Evolutionary conservation across 805 yeast species (phyloP), one percentile per base, ranked within the genome.

Genomic region (Candida nonsorbophila): DNA sequence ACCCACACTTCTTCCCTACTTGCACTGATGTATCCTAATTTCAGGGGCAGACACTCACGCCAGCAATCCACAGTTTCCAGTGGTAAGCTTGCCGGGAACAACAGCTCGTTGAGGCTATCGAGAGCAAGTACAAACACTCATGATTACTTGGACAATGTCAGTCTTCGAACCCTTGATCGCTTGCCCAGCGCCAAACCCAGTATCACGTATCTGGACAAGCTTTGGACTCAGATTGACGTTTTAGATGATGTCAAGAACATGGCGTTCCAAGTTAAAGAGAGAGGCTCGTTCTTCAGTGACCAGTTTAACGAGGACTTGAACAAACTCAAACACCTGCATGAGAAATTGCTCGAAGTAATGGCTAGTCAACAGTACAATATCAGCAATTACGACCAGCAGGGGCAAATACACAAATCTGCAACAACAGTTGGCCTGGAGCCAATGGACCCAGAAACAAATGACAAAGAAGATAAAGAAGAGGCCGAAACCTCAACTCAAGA

Each of bases 151-250:
- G 43, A 39, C 15, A 34, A 34, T 14, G 40, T 34, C 13, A 39
- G 44, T 38, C 20, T 45, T 12, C 27, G 58, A 20, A 46, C 62
- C 3, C 37, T 53, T 11, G 84, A 79, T 46, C 62, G 62, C 37
- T 52, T 77, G 3, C 72, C 78, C 7, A 58, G 74, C 4, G 72
- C 77, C 1, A 56, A 62, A 28, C 84, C 86, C 6, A 62, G 67
- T 27, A 78, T 74, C 13, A 78, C 83, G 30, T 62, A 73, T 36
- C 87, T 79, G 55, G 95, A 84, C 53, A 69, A 72, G 45, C 63
- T 84, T 25, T 88, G 95, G 94, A 79, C 90, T 5, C 94, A 85
- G 42, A 78, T 87, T 28, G 95, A 84, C 44, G 80, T 84, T 0
- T 64, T 90, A 38, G 88, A 85, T 40, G 94, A 84, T 39, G 92